Conservation (phyloP, 495 filamentous ascomycete genomes). For the Acidiella bohemica region DNA sequence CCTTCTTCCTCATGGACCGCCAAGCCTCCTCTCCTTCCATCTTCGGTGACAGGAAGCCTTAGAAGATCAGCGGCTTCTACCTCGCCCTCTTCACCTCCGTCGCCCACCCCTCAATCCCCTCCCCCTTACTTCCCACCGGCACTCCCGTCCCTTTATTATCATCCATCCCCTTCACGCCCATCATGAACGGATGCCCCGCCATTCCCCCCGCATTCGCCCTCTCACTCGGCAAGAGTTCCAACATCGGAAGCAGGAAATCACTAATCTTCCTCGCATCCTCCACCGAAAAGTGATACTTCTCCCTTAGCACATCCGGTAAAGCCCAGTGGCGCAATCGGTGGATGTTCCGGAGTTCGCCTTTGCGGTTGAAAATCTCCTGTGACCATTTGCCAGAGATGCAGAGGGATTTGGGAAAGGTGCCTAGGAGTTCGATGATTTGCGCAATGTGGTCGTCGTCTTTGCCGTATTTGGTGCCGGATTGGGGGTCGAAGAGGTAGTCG, state of each 20-base stretch:
- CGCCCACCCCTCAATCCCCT: slow-evolving; percentile 95
- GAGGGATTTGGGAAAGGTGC: slow-evolving; percentile 81
- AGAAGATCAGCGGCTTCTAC: no score
- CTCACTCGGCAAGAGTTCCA: slow-evolving; percentile 74
- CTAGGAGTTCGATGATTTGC: slow-evolving; percentile 95
- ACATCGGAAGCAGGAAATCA: slow-evolving; percentile 84
- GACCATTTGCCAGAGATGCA: slow-evolving; percentile 91
- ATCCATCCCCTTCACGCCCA: slow-evolving; percentile 78
- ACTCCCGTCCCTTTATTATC: slow-evolving; percentile 55
- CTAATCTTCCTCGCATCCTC: slow-evolving; percentile 65
- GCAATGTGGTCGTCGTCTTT: slow-evolving; percentile 99
- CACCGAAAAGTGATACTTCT: slow-evolving; percentile 89
- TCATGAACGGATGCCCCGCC: slow-evolving; percentile 67
- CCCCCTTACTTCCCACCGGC: slow-evolving; percentile 65
- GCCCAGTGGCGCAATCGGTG: slow-evolving; percentile 95
- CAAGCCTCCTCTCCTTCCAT: no score
- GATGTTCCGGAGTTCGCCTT: slow-evolving; percentile 95
- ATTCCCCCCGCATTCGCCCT: slow-evolving; percentile 94
- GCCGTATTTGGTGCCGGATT: slow-evolving; percentile 97
- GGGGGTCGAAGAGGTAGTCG: slow-evolving; percentile 97
- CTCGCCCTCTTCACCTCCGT: slow-evolving; percentile 64
- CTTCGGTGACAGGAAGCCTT: no score
- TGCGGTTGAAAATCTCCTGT: slow-evolving; percentile 97
- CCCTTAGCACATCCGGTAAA: slow-evolving; percentile 77
- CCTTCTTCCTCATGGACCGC: no score